phyloP scores from a whole-genome alignment of 2,329 filamentous ascomycete genomes.

The Aspergillus thermomutatus region DNA sequence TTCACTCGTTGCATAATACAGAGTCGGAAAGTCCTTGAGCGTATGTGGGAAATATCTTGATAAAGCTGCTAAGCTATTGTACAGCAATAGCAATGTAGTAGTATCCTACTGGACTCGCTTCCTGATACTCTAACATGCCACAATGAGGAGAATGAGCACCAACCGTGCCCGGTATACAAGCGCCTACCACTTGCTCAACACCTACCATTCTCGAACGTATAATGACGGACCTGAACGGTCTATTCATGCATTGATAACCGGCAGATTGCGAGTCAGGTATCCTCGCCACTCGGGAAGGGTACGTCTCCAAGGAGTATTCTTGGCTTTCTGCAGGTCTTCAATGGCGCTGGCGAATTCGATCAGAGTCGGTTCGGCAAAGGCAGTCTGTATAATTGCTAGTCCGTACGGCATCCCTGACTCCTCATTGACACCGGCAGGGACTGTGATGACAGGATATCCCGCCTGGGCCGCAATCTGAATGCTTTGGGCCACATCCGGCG shows the following conservation, averaged over 20 bases:
- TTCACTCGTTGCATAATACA: too few species aligned
- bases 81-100: too few species aligned
- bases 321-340: constrained; percentile 53
- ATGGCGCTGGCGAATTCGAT: constrained; percentile 63
- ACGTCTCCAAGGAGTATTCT: constrained; percentile 46
- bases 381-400: constrained; percentile 58
- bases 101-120: too few species aligned
- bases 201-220: too few species aligned
- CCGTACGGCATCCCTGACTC: constrained; percentile 60
- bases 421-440: constrained; percentile 59
- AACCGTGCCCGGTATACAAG: too few species aligned
- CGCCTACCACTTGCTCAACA: too few species aligned
- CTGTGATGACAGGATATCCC: constrained; percentile 68
- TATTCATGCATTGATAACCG: constrained; percentile 23
- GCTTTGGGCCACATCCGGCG: constrained; percentile 64
- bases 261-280: constrained; percentile 42
- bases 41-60: too few species aligned
- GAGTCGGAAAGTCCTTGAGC: too few species aligned
- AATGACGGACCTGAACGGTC: not conserved
- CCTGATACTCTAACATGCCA: too few species aligned
- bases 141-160: too few species aligned
- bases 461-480: constrained; percentile 71
- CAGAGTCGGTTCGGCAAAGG: constrained; percentile 57
- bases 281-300: constrained; percentile 52
- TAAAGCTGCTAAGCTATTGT: too few species aligned